Base-by-base conservation (phyloP, 2,329 filamentous ascomycete species). In the Dothistroma pini region DNA sequence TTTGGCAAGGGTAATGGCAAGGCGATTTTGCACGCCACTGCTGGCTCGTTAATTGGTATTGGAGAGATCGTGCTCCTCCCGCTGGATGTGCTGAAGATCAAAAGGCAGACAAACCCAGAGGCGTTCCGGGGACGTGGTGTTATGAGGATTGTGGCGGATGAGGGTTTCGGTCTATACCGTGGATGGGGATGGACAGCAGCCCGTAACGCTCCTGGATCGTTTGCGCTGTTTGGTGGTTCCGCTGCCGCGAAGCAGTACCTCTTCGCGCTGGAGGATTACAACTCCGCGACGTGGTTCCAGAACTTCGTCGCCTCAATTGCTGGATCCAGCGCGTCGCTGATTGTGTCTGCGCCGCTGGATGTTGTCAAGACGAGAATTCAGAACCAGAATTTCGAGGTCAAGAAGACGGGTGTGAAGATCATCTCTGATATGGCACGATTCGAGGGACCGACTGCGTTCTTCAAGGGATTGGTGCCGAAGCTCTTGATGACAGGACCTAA, bases 341-440 rank as follows among this genome's bases (percentile, higher is more conserved):
- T 99, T 54, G 93, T 99, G 54, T 97, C 93, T n/a, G 93, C 93
- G 25, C 93, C 93, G 31, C 84, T 97, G 62, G 93, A 97, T 75
- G 93, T 97, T 70, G 95, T 97, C 84, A 97, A 97, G 85, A 97
- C 93, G 62, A 87, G 93, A 73, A 96, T 97, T 71, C 93, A 97
- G 81, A 97, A 97, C 84, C 87, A 90, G 74, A 97, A 99, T 83
- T 99, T 99, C 72, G 95, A 99, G 67, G 95, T 96, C 82, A 93
- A 93, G 62, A 92, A 97, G 81, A 89, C 89, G 70, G 95, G 95
- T 49, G 91, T 96, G 84, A 86, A 86, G 72, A 97, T 99, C 71
- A 80, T 99, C 64, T 84, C 86, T 66, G 96, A 92, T 76, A 99
- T 99, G 95, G 85, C 90, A 67, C 90, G 88, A 81, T 86, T 96